phyloP scores from a whole-genome alignment of 73 alveolate species.

The Stentor roeselii region DNA sequence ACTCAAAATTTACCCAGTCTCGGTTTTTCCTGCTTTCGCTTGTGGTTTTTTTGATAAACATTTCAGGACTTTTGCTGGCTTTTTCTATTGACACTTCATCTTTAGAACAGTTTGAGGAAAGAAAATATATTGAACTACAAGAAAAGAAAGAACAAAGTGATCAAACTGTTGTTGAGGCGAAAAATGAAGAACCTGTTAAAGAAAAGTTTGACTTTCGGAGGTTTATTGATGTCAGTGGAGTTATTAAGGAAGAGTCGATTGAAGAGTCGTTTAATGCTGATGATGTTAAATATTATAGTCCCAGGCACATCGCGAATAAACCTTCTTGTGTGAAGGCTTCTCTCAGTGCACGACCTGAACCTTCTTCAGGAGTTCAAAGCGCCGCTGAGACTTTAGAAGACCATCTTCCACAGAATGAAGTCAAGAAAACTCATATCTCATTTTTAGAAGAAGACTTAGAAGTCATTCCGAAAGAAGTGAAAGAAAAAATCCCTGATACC shows the following conservation, averaged over 20 bases:
- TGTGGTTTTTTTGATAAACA: no score
- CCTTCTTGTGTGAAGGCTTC: not conserved
- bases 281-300: not conserved
- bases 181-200: not conserved
- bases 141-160: not conserved
- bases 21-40: not conserved
- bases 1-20: not conserved
- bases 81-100: not conserved
- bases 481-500: not conserved
- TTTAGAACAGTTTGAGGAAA: not conserved
- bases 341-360: not conserved
- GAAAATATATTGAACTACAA: not conserved
- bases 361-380: not conserved
- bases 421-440: not conserved
- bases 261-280: not conserved
- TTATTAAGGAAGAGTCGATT: not conserved
- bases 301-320: not conserved
- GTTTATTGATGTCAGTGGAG: not conserved
- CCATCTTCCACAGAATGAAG: not conserved
- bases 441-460: not conserved
- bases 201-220: not conserved
- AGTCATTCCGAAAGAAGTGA: not conserved
- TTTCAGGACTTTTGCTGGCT: not conserved
- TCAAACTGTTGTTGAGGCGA: not conserved
- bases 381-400: not conserved